Evolutionary conservation across 345 rosid genomes (phyloP), one percentile per base, ranked within the genome.

Genomic region (Cardamine chenopodiifolia): DNA sequence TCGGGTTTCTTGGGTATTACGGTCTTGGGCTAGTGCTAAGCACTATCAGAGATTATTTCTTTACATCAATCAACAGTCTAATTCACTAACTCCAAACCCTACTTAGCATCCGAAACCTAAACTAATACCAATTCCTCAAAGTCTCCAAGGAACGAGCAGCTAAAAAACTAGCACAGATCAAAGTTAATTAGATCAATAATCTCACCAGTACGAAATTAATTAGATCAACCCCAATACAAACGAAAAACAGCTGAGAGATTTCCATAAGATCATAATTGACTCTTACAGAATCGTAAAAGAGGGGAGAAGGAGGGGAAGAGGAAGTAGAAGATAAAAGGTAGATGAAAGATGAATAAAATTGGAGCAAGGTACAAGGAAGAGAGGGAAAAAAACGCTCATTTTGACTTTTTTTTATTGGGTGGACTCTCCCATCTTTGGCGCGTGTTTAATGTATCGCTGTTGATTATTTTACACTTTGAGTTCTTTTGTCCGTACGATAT

Each of bases 131-230:
- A 61, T 4, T 39, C 13, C 22, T 4, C 32, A 61, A 50, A 44
- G 59, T 45, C 39, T 65, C 13, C 49, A 47, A 44, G 55, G 22
- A 14, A 32, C 2, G 57, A 37, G 26, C 8, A 69, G 64, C 35
- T 28, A 52, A 52, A 19, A 75, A 2, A 28, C 22, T 15, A 35
- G 26, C 19, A 9, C n/a, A 62, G 25, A 45, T 18, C 18, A 70
- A 26, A 45, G 25, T 12, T 4, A 11, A 62, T 2, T 9, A 1
- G 66, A 44, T 31, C 8, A 54, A 15, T 6, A 12, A 17, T 22
- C 68, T 50, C 62, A 92, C 99, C 91, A 95, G 82, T 25, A 95
- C 97, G 80, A 95, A 95, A 84, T 92, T n/a, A n/a, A n/a, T n/a
- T n/a, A n/a, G n/a, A n/a, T n/a, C n/a, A n/a, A n/a, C n/a, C n/a